These are phyloP conservation scores for Otatea glauca DNA, from an alignment of 176 grass and related monocot genomes.

Conservation along the genomic window DNA sequence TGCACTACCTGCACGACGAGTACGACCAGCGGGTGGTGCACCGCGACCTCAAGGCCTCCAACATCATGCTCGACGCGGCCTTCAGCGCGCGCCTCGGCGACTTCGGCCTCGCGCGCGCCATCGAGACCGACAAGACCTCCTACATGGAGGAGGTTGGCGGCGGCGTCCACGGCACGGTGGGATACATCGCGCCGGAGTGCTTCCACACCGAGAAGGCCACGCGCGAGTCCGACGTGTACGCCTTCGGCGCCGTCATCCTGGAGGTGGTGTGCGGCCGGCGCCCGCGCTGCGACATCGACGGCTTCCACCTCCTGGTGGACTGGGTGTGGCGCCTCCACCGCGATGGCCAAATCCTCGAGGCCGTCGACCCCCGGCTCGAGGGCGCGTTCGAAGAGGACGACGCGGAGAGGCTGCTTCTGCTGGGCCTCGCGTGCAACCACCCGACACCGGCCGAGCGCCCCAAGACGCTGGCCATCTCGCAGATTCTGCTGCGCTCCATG, in stretches of 20 bases:
- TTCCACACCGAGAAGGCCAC: constrained; percentile 98
- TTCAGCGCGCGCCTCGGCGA: constrained; percentile 95
- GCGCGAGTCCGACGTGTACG: constrained; percentile 85
- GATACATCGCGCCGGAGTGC: constrained; percentile 91
- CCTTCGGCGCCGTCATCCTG: constrained; percentile 79
- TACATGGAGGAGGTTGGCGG: constrained; percentile 73
- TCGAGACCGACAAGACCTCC: constrained; percentile 87
- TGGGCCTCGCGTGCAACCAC: constrained; percentile 88
- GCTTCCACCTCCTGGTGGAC: constrained; percentile 52
- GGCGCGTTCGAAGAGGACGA: constrained; percentile 51
- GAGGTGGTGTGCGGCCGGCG: constrained; percentile 84
- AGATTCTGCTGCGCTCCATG: constrained; percentile 58
- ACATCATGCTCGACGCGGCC: constrained; percentile 79
- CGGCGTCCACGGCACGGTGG: constrained; percentile 75
- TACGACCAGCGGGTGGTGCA: constrained; percentile 94
- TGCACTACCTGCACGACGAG: constrained; percentile 94
- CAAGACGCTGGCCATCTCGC: constrained; percentile 56
- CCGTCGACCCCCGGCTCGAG: constrained; percentile 52
- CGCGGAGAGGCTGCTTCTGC: constrained; percentile 66
- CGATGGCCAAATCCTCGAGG: constrained; percentile 62
- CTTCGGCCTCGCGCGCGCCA: constrained; percentile 89
- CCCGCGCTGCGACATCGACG: constrained; percentile 61
- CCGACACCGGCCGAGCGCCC: constrained; percentile 64
- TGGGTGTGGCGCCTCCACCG: constrained; percentile 94
- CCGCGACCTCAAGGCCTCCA: constrained; percentile 96